Evolutionary conservation across 169 alveolate genomes (phyloP), one percentile per base, ranked within the genome.

Genomic region (Plasmodium berghei): DNA sequence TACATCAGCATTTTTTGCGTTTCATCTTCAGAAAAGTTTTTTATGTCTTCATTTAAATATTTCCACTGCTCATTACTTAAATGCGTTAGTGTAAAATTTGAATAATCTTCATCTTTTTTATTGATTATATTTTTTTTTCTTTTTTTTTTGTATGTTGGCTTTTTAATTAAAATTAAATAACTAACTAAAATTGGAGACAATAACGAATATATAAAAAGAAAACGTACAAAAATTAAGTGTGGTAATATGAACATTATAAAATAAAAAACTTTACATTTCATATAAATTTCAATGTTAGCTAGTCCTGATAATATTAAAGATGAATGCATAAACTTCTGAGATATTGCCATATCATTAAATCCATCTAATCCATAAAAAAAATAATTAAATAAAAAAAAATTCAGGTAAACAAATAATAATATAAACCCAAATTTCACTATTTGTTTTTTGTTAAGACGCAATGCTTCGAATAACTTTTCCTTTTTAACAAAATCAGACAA

Each of bases 21-120:
- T 70, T 86, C 91, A 40, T 54, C 72, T 18, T 58, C 52, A 5
- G 91, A 73, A 86, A 86, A 86, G 18, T 70, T 58, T 70, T 86
- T 86, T 70, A 86, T 86, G 18, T 86, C 91, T 70, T 86, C 91
- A 26, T 69, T 49, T 58, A 86, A 49, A 42, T 49, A 48, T 14
- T 70, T 86, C 91, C 91, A 86, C 34, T 86, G 91, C 20, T 69
- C 91, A 66, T 72, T 86, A 70, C 91, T 86, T 66, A 86, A 63
- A 26, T 56, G 86, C 6, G 91, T 86, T 71, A 86, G 72, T 24
- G 67, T 86, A 24, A 86, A 86, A 70, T 66, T 3, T 49, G 61
- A 59, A 24, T 71, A 45, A 71, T 71, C 87, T 18, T 85, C 75
- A 8, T 14, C 24, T 66, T 83, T 70, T 61, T 58, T 70, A 48